A percentile compares a stretch with the other conserved stretches of the same genome.
phyloP scores from a whole-genome alignment of 2,329 filamentous ascomycete species.

The Madurella fahalii region DNA sequence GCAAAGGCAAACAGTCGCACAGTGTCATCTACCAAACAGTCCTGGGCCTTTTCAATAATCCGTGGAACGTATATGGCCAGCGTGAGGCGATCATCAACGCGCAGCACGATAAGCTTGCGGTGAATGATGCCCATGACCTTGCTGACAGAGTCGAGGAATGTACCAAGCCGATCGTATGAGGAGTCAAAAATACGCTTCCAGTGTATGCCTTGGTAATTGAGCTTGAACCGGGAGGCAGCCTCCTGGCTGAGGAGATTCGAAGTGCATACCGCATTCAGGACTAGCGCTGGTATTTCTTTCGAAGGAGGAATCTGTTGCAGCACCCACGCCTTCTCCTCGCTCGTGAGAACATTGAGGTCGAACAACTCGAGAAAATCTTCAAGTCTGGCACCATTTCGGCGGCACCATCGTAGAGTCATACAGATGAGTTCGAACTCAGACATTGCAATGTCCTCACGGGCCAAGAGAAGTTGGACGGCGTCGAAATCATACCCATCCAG shows the following conservation, averaged over 20 bases:
- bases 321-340: conserved; percentile 37
- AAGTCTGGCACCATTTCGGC: conserved; percentile 26
- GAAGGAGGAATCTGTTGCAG: conserved; percentile 32
- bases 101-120: conserved; percentile 37
- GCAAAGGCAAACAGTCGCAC: conserved; percentile 38
- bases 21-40: conserved; percentile 32
- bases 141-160: conserved; percentile 32
- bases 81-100: conserved; percentile 35
- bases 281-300: conserved; percentile 25
- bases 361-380: conserved; percentile 30
- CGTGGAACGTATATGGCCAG: conserved; percentile 38
- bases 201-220: conserved; percentile 32
- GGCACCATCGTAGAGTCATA: conserved; percentile 34
- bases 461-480: conserved; percentile 32
- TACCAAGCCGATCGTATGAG: conserved; percentile 33
- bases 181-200: conserved; percentile 37
- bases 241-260: conserved; percentile 30
- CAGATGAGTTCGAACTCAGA: conserved; percentile 37
- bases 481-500: conserved; percentile 25
- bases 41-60: conserved; percentile 31
- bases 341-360: conserved; percentile 31
- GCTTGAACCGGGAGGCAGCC: conserved; percentile 32
- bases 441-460: conserved; percentile 33
- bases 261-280: conserved; percentile 36
- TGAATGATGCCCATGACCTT: conserved; percentile 35